phyloP scores from a whole-genome alignment of 1,139 yeast species.

The Yamadazyma blattariae region DNA sequence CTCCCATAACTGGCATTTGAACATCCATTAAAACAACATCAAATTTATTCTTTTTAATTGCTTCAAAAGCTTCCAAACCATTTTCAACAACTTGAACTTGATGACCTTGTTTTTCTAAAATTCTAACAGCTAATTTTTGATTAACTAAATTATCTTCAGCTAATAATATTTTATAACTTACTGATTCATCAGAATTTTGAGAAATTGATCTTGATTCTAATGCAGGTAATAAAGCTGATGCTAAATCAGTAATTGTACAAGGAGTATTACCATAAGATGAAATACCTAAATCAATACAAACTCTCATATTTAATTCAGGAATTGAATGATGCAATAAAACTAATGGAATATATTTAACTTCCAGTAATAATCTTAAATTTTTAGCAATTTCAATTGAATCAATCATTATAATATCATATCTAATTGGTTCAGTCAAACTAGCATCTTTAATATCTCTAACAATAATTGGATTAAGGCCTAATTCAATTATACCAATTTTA shows the following conservation, averaged over 20 bases:
- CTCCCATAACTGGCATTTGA: conserved; percentile 95
- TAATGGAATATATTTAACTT: conserved; percentile 78
- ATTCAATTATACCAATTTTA: conserved; percentile 34
- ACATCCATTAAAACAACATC: conserved; percentile 91
- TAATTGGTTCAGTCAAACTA: conserved; percentile 51
- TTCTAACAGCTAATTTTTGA: conserved; percentile 81
- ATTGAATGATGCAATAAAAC: conserved; percentile 74
- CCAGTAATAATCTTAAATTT: conserved; percentile 62
- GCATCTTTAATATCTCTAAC: conserved; percentile 52
- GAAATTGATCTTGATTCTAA: conserved; percentile 80
- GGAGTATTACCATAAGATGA: conserved; percentile 88
- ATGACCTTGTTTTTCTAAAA: conserved; percentile 80
- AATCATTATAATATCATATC: conserved; percentile 77
- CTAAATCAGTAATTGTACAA: conserved; percentile 75
- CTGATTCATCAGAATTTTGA: conserved; percentile 74
- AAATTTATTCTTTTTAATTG: conserved; percentile 60
- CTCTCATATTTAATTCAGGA: conserved; percentile 76
- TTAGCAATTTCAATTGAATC: conserved; percentile 77
- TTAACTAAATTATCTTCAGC: conserved; percentile 89
- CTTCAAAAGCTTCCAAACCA: conserved; percentile 80
- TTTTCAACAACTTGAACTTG: conserved; percentile 80
- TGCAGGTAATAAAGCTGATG: conserved; percentile 81
- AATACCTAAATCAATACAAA: conserved; percentile 81
- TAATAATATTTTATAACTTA: conserved; percentile 67
- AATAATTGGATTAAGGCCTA: conserved; percentile 49